Evolutionary conservation across 768 basidiomycete species (phyloP), one percentile per base, ranked within the genome.

Genomic region (Boletus pseudopeckii): DNA sequence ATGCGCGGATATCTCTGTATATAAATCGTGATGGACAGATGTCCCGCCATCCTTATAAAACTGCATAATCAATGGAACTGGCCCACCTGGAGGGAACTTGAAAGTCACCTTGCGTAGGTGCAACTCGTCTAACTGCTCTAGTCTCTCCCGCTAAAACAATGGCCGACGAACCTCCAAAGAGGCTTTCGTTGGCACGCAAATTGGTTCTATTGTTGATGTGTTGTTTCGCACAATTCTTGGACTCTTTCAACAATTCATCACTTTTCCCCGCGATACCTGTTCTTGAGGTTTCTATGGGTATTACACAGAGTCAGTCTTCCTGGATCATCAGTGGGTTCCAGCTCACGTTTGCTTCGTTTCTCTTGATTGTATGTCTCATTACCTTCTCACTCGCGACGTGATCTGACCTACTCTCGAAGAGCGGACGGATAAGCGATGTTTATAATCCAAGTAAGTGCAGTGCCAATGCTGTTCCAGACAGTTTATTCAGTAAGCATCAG

Each of bases 321-420:
- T 79, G 78, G 77, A 50, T 77, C 7, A 57, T 75, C 22, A 72
- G 73, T 42, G 76, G 73, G 8, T 78, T 72, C 53, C 74, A 77
- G 37, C 64, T 80, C 26, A 79, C 78, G 3, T 80, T 78, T 61
- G 73, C 78, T 14, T 67, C 77, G 2, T 70, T 77, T 49, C 62
- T 64, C 37, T 42, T 64, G 17, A 52, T 64, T 11, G 62, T 64
- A 54, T 33, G 64, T 55, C 40, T 50, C 32, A 3, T 34, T n/a
- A 4, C 18, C n/a, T 34, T 42, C 33, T 46, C 17, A 43, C 14
- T 22, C 22, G 15, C 1, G 20, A 52, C 34, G 17, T 44, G 40
- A 50, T 48, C 51, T 66, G 22, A 66, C 32, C 38, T 11, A 7
- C 10, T 10, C 24, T 52, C 37, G 17, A 48, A 65, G 64, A 64